phyloP scores from a whole-genome alignment of 768 basidiomycete genomes.

The Pleurotus eryngii region DNA sequence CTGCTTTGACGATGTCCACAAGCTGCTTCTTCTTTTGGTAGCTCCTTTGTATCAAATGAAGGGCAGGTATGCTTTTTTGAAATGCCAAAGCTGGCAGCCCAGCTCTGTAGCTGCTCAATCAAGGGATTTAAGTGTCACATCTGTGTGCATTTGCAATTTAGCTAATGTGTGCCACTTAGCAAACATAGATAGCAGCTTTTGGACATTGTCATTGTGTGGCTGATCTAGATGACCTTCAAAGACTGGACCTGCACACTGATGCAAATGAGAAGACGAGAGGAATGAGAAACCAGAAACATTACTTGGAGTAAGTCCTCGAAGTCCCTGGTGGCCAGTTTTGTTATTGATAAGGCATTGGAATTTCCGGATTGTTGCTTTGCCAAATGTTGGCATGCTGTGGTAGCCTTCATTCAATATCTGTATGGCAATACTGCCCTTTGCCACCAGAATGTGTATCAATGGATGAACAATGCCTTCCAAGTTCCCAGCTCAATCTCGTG shows the following conservation, averaged over 20 bases:
- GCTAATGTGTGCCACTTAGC: not conserved
- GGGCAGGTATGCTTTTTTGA: slow-evolving; percentile 1
- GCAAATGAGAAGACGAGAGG: not conserved
- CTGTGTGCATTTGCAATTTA: slow-evolving; percentile 8
- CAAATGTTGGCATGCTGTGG: slow-evolving; percentile 5
- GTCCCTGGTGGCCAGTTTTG: slow-evolving; percentile 20
- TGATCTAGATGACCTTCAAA: slow-evolving; percentile 7
- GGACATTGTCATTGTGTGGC: not conserved
- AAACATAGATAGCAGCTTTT: slow-evolving; percentile 1
- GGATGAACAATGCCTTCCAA: slow-evolving; percentile 33
- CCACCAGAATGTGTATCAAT: slow-evolving; percentile 30
- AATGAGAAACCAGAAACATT: not conserved
- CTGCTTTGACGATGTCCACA: not conserved
- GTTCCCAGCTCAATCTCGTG: slow-evolving; percentile 40
- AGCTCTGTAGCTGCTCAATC: not conserved
- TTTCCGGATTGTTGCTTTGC: slow-evolving; percentile 11
- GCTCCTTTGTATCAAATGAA: slow-evolving; percentile 5
- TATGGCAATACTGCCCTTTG: slow-evolving; percentile 12
- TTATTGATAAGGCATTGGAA: slow-evolving; percentile 21
- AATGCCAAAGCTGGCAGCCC: slow-evolving; percentile 2
- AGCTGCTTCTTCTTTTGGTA: not conserved
- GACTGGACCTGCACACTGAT: slow-evolving; percentile 6
- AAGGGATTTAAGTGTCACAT: not conserved
- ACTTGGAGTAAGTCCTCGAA: slow-evolving; percentile 22
- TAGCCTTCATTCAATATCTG: slow-evolving; percentile 18